Percentiles rank a stretch among this genome's conserved stretches.
Evolutionary conservation across 2,329 filamentous ascomycete species (phyloP).

Genomic region (Ampelomyces quisqualis): DNA sequence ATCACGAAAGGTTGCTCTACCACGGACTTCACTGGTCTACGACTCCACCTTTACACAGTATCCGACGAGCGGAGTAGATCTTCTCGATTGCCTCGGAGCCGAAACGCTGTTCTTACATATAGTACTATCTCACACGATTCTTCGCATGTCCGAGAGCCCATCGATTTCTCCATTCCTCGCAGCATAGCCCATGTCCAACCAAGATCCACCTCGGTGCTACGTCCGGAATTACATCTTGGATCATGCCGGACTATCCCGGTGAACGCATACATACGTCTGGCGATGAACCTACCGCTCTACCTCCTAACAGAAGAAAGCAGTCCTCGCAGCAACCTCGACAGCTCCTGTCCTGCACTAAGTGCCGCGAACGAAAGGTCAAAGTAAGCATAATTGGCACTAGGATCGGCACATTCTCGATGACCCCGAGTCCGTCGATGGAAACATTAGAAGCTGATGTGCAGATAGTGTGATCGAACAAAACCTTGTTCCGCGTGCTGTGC

Average conservation of each 20-base stretch:
- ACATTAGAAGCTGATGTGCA: not conserved
- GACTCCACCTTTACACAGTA: not conserved
- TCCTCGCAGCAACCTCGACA: constrained; percentile 47
- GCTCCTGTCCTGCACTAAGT: constrained; percentile 52
- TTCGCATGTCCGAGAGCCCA: not conserved
- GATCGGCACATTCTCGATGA: too few species aligned
- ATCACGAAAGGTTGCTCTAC: constrained; percentile 8
- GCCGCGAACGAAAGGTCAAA: constrained; percentile 53
- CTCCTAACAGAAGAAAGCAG: constrained; percentile 35
- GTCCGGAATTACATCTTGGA: constrained; percentile 28
- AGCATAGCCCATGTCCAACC: constrained; percentile 4
- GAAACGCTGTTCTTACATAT: not conserved
- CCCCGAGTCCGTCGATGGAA: too few species aligned
- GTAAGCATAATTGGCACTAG: constrained; percentile 27
- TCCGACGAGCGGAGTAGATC: not conserved
- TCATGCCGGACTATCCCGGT: constrained; percentile 18
- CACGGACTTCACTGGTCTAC: not conserved
- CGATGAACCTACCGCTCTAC: constrained; percentile 8
- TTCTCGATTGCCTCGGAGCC: not conserved
- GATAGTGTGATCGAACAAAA: constrained; percentile 52
- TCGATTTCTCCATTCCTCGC: not conserved
- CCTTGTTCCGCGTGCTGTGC: constrained; percentile 53
- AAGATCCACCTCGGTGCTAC: constrained; percentile 5
- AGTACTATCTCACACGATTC: not conserved
- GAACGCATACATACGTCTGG: constrained; percentile 13